phyloP scores from a whole-genome alignment of 176 grass and related monocot species.

The Cenchrus purpureus region DNA sequence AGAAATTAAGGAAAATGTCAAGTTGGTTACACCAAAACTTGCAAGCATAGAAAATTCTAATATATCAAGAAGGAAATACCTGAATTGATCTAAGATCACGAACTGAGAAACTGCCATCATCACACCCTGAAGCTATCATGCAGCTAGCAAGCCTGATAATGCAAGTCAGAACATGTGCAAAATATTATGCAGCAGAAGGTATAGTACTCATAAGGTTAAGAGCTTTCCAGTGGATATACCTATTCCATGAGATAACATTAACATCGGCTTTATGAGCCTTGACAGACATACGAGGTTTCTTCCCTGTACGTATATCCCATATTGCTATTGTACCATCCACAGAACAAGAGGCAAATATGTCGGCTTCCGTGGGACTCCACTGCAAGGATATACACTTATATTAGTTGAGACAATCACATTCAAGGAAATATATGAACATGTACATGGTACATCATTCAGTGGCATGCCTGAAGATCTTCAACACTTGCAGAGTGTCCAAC shows the following conservation, averaged over 20 bases:
- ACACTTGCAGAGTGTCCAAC: slow-evolving; percentile 74
- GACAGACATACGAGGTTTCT: slow-evolving; percentile 60
- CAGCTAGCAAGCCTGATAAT: slow-evolving; percentile 64
- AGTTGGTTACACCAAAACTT: not conserved
- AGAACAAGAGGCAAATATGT: slow-evolving; percentile 86
- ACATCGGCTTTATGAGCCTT: slow-evolving; percentile 92
- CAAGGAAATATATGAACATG: slow-evolving; percentile 4
- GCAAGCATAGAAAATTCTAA: not conserved
- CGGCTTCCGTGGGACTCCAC: slow-evolving; percentile 91
- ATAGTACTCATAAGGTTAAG: not conserved
- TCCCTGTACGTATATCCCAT: slow-evolving; percentile 78
- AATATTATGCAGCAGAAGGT: slow-evolving; percentile 8
- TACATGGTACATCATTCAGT: slow-evolving; percentile 13
- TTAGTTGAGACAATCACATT: slow-evolving; percentile 30
- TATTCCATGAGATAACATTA: slow-evolving; percentile 97
- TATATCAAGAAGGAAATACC: slow-evolving; percentile 48
- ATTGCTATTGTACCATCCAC: slow-evolving; percentile 80
- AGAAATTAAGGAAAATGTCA: slow-evolving; percentile 14
- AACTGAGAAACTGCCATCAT: slow-evolving; percentile 92
- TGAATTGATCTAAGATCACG: slow-evolving; percentile 77
- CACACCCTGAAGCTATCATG: slow-evolving; percentile 92
- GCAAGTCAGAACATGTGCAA: slow-evolving; percentile 12
- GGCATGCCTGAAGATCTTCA: slow-evolving; percentile 82
- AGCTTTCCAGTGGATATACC: slow-evolving; percentile 45
- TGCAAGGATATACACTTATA: slow-evolving; percentile 45